Percentiles rank a stretch among this genome's conserved stretches.
Conservation (phyloP, 768 basidiomycete species). For the Tricholoma terreum region DNA sequence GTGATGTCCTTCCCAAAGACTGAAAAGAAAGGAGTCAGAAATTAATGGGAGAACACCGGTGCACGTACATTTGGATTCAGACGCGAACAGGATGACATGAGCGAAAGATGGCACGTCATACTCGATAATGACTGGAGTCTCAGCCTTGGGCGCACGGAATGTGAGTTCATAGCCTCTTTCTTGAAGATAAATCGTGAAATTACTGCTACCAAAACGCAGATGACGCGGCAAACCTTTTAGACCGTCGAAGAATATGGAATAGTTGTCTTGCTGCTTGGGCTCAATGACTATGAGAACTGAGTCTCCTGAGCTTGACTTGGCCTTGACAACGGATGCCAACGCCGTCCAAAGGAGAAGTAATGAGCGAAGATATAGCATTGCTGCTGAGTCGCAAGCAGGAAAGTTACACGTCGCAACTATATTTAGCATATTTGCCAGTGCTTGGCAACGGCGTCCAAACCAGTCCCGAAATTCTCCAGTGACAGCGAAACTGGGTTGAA, state of each 20-base stretch:
- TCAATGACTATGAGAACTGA: constrained; percentile 86
- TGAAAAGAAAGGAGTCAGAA: constrained; percentile 25
- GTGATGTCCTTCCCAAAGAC: constrained; percentile 73
- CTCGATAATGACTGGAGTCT: constrained; percentile 59
- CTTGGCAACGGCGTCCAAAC: constrained; percentile 18
- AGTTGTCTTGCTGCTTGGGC: constrained; percentile 64
- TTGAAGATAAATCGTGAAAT: constrained; percentile 33
- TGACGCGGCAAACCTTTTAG: constrained; percentile 55
- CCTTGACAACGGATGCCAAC: constrained; percentile 34
- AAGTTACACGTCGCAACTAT: constrained; percentile 22
- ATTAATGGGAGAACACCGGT: neutral
- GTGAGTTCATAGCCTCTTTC: constrained; percentile 82
- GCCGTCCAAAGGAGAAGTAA: constrained; percentile 32
- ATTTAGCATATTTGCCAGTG: constrained; percentile 17
- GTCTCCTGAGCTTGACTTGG: constrained; percentile 77
- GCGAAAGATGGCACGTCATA: constrained; percentile 75
- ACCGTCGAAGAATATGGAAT: constrained; percentile 78
- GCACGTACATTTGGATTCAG: constrained; percentile 79
- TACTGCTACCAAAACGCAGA: neutral
- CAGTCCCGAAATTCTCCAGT: constrained; percentile 24
- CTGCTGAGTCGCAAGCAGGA: constrained; percentile 8
- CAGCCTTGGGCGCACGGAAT: constrained; percentile 80
- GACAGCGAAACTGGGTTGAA: constrained; percentile 14
- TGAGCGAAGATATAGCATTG: constrained; percentile 38
- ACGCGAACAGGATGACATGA: constrained; percentile 85